phyloP scores from a whole-genome alignment of 495 filamentous ascomycete genomes.

The Aspergillus heteromorphus region DNA sequence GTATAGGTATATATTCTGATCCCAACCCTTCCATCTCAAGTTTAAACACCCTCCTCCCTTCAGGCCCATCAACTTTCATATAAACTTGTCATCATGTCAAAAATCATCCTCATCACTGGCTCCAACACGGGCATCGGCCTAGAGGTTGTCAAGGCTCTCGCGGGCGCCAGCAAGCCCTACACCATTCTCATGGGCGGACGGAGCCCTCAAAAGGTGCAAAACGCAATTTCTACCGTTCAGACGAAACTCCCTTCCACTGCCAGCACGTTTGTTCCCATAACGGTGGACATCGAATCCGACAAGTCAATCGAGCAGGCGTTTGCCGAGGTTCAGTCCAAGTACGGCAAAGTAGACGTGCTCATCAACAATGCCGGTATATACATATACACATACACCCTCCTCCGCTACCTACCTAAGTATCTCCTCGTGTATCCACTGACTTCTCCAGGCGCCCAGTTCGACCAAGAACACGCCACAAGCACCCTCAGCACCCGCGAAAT shows the following conservation, averaged over 20 bases:
- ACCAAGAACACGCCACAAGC: slow-evolving; percentile 25
- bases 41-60: too few species aligned
- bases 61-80: too few species aligned
- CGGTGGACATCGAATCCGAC: slow-evolving; percentile 49
- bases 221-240: slow-evolving; percentile 29
- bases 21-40: too few species aligned
- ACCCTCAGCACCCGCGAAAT: slow-evolving; percentile 31
- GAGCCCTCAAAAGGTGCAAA: slow-evolving; percentile 36
- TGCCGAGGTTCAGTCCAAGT: slow-evolving; percentile 23
- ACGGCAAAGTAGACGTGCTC: slow-evolving; percentile 45
- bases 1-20: too few species aligned
- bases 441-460: slow-evolving; percentile 29
- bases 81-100: background rate
- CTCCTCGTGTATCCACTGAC: background rate
- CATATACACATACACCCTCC: background rate
- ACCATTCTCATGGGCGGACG: slow-evolving; percentile 45
- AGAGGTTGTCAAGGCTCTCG: slow-evolving; percentile 43
- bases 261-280: slow-evolving; percentile 30
- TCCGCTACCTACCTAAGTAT: background rate
- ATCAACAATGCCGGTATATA: slow-evolving; percentile 46
- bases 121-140: slow-evolving; percentile 48
- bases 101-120: slow-evolving; percentile 23
- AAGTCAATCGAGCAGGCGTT: slow-evolving; percentile 43
- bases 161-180: slow-evolving; percentile 34
- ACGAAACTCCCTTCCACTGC: slow-evolving; percentile 29